Percentiles rank a stretch among this genome's conserved stretches.
These are phyloP conservation scores for Parasitella parasitica DNA, from an alignment of 371 early-diverging fungal species.

Conservation along the genomic window DNA sequence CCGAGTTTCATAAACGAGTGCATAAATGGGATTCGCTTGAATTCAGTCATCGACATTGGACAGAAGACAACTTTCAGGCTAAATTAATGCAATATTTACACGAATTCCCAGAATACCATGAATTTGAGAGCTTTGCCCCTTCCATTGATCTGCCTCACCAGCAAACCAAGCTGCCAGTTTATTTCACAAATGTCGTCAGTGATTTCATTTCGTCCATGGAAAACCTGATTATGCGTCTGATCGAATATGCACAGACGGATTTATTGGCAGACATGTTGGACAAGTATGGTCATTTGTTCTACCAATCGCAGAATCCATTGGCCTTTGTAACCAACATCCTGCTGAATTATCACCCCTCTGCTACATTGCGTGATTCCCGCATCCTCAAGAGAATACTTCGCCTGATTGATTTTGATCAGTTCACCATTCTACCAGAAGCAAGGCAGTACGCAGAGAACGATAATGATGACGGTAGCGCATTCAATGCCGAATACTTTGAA, in stretches of 20 bases:
- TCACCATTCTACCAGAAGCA: conserved; percentile 54
- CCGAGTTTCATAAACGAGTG: conserved; percentile 59
- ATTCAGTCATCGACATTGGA: conserved; percentile 73
- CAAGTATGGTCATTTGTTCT: conserved; percentile 66
- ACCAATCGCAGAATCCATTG: conserved; percentile 69
- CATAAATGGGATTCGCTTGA: conserved; percentile 66
- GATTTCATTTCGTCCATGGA: conserved; percentile 71
- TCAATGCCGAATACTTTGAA: conserved; percentile 59
- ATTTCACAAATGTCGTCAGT: conserved; percentile 68
- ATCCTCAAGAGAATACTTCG: conserved; percentile 55
- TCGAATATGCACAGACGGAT: conserved; percentile 65
- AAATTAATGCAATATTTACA: conserved; percentile 65
- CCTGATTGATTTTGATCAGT: conserved; percentile 55
- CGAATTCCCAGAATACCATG: conserved; percentile 73
- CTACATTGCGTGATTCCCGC: conserved; percentile 55
- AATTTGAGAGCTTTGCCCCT: conserved; percentile 67
- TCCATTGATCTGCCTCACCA: conserved; percentile 44
- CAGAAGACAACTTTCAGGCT: conserved; percentile 66
- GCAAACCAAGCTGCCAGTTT: conserved; percentile 65
- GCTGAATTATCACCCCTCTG: conserved; percentile 67
- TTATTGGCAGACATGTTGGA: conserved; percentile 66
- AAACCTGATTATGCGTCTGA: conserved; percentile 63
- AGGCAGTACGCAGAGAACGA: conserved; percentile 43
- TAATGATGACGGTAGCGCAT: conserved; percentile 32
- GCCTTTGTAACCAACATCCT: conserved; percentile 68